Percentiles rank a stretch among this genome's conserved stretches.
Conservation (phyloP, 2,329 filamentous ascomycete species). For the Colletotrichum brevisporum region DNA sequence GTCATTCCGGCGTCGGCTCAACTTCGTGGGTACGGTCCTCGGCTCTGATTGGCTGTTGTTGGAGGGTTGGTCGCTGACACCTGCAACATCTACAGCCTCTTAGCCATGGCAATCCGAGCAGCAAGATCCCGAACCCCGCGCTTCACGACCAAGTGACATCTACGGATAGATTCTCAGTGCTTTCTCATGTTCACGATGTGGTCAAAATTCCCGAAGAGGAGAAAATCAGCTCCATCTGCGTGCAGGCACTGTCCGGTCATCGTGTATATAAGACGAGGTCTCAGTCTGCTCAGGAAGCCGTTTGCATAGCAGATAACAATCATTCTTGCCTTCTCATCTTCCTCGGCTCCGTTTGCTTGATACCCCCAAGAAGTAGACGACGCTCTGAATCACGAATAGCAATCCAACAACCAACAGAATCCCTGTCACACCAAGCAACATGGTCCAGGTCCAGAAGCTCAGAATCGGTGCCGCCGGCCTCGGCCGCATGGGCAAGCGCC, state of each 20-base stretch:
- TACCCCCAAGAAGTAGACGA: background rate
- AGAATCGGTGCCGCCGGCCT: slow-evolving; percentile 63
- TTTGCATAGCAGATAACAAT: background rate
- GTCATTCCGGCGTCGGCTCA: background rate
- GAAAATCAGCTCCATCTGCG: background rate
- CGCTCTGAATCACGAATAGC: too few species aligned
- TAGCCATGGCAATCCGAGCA: slow-evolving; percentile 4
- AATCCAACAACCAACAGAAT: too few species aligned
- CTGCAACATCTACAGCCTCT: slow-evolving; percentile 26
- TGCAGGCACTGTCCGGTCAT: background rate
- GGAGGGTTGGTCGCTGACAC: background rate
- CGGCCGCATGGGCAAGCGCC: slow-evolving; percentile 66
- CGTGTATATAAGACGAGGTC: slow-evolving; percentile 11
- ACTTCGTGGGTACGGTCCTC: background rate
- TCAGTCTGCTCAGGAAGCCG: background rate
- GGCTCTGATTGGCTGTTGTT: background rate
- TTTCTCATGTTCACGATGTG: background rate
- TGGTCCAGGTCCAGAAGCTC: slow-evolving; percentile 46
- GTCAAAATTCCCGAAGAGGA: background rate
- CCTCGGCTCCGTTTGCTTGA: background rate
- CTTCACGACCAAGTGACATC: background rate
- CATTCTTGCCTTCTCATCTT: background rate
- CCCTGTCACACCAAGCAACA: background rate
- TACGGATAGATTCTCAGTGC: background rate
- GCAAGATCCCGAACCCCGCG: slow-evolving; percentile 12